Base-by-base conservation (phyloP, 805 yeast species). In the Kodamaea hsintzibuensis region DNA sequence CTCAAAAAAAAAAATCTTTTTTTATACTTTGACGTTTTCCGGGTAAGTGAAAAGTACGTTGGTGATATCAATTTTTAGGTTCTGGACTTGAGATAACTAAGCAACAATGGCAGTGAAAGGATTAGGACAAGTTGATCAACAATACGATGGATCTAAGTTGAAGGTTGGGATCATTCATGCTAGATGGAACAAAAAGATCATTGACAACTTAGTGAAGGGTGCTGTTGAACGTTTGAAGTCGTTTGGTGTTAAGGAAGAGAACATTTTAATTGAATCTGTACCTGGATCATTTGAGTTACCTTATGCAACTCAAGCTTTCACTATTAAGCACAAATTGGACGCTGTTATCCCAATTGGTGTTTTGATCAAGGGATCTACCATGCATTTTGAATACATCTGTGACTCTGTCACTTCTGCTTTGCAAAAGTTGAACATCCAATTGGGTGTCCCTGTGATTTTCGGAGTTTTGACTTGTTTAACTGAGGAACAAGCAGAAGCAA, bases 241-340 rank as follows among this genome's bases (percentile, higher is more conserved):
- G 44, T 72, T 88, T 52, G 91, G 91, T 25, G 98, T 95, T 27
- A 71, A 76, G 61, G 85, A 84, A 60, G 86, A 83, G 59, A 89
- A 91, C 72, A 91, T 95, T 58, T 68, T 83, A 53, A 74, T 92
- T 51, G 95, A 91, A 70, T 77, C 92, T 7, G 96, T 95, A 17
- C 99, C 99, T 8, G 99, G 99, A 33, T 86, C 96, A 9, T 95
- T 85, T 67, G 99, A 95, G 76, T 79, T 95, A 59, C 99, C 99
- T 13, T 89, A 77, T 68, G 98, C 91, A 37, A 78, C 91, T 27
- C 78, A 81, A 69, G 74, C 75, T 56, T 72, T 84, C 57, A 71
- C 76, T 42, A 78, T 78, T 16, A 78, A 76, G 56, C 75, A 80
- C 54, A 67, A 70, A 19, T 74, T 88, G 53, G 97, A 95, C 69